phyloP scores from a whole-genome alignment of 257 asterid genomes.

The Eucommia ulmoides region DNA sequence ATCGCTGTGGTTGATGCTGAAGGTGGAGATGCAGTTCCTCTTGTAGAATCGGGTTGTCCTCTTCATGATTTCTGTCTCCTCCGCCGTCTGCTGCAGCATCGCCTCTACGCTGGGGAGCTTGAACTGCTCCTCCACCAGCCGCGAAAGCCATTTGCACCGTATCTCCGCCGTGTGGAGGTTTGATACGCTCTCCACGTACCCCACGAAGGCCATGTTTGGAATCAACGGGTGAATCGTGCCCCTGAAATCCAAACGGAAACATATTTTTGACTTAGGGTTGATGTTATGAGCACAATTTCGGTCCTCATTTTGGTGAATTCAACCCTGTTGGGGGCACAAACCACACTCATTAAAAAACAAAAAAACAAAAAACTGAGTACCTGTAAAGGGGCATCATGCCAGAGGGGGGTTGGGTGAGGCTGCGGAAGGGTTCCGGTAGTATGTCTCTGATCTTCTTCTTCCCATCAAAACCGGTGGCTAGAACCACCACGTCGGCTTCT shows the following conservation, averaged over 20 bases:
- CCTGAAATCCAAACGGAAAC: too few relatives aligned
- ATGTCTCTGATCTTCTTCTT: constrained; percentile 47
- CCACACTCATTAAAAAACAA: too few relatives aligned
- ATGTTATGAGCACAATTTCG: too few relatives aligned
- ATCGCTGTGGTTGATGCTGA: constrained; percentile 77
- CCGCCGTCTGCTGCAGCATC: constrained; percentile 47
- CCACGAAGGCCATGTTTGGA: constrained; percentile 83
- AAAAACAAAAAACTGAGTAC: too few relatives aligned
- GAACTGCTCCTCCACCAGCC: constrained; percentile 39
- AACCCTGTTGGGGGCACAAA: too few relatives aligned
- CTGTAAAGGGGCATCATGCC: constrained; percentile 90
- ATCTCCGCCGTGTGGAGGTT: constrained; percentile 86
- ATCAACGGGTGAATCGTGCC: constrained; percentile 79
- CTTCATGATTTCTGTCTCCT: constrained; percentile 77
- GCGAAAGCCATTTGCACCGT: constrained; percentile 75
- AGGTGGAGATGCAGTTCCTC: constrained; percentile 85
- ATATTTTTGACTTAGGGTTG: too few relatives aligned
- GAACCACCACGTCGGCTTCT: constrained; percentile 78
- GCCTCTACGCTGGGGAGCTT: constrained; percentile 53
- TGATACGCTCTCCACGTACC: constrained; percentile 80
- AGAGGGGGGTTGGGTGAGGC: constrained; percentile 50
- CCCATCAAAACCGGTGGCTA: constrained; percentile 82
- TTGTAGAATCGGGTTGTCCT: constrained; percentile 63
- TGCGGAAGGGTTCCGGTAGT: constrained; percentile 68
- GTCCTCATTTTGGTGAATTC: too few relatives aligned